Conservation (phyloP, 2,329 filamentous ascomycete species). For the Colletotrichum incanum region DNA sequence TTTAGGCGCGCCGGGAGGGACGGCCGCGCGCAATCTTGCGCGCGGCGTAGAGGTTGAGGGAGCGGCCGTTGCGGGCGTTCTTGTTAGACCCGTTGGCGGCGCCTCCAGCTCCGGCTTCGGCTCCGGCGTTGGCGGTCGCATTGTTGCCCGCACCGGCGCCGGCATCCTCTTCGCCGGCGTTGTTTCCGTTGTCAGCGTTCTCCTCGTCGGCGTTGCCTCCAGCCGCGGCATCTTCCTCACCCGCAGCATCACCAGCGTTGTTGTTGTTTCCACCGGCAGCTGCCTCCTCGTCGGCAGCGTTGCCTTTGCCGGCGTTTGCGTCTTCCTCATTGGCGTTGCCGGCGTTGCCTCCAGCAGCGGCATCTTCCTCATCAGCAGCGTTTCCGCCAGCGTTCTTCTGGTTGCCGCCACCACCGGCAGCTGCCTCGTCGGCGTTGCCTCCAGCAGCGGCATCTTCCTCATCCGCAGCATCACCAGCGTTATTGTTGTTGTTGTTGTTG, state of each 20-base stretch:
- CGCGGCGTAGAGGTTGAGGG: conserved; percentile 5
- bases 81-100: neutral
- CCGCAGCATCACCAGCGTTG: neutral
- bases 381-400: neutral
- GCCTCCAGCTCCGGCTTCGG: neutral
- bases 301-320: neutral
- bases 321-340: neutral
- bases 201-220: neutral
- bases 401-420: neutral
- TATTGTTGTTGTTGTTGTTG: too few relatives aligned
- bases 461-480: too few relatives aligned
- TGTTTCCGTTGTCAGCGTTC: neutral
- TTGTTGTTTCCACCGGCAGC: neutral
- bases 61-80: conserved; percentile 13
- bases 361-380: neutral
- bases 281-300: neutral
- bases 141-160: neutral
- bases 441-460: neutral
- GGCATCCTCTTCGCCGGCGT: neutral
- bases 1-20: conserved; percentile 9
- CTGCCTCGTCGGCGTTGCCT: neutral
- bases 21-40: conserved; percentile 5
- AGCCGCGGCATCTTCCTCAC: neutral
- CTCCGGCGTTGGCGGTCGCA: neutral
- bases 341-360: neutral